Evolutionary conservation across 208 protist genomes (phyloP).

Genomic region (Trypanosoma congolense): DNA sequence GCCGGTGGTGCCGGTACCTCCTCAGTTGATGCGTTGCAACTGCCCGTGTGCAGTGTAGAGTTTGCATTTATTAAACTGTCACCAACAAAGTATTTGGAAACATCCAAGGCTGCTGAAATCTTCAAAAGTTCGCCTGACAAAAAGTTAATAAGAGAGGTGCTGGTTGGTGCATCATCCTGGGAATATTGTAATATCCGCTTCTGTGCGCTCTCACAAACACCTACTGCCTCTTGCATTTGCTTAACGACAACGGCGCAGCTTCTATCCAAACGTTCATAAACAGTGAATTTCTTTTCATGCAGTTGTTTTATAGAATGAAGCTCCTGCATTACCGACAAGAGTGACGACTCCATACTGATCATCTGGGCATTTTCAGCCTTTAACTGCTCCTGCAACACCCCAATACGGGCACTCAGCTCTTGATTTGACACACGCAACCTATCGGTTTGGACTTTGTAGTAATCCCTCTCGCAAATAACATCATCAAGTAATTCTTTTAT

Average conservation of each 20-base stretch:
- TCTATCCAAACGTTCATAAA: constrained; percentile 34
- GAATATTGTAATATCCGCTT: no score
- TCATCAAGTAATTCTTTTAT: constrained; percentile 16
- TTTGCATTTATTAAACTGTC: no score
- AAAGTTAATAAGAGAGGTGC: no score
- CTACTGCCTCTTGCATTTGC: constrained; percentile 39
- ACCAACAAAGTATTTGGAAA: no score
- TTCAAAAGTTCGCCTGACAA: no score
- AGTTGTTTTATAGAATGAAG: constrained; percentile 23
- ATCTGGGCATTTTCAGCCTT: constrained; percentile 23
- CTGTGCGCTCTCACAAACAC: constrained; percentile 22
- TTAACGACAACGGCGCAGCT: constrained; percentile 40
- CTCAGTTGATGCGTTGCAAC: no score
- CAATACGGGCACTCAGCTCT: constrained; percentile 21
- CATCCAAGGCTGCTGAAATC: no score
- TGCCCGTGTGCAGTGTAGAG: no score
- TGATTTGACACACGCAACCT: constrained; percentile 18
- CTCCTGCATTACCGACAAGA: constrained; percentile 35
- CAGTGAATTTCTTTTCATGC: constrained; percentile 16
- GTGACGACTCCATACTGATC: constrained; percentile 28
- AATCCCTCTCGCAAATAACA: constrained; percentile 49
- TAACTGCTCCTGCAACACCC: constrained; percentile 24
- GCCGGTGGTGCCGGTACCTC: no score
- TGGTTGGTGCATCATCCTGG: no score
- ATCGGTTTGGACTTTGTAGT: constrained; percentile 60